Evolutionary conservation across 805 yeast species (phyloP), one percentile per base, ranked within the genome.

Genomic region (Tetrapisispora phaffii): DNA sequence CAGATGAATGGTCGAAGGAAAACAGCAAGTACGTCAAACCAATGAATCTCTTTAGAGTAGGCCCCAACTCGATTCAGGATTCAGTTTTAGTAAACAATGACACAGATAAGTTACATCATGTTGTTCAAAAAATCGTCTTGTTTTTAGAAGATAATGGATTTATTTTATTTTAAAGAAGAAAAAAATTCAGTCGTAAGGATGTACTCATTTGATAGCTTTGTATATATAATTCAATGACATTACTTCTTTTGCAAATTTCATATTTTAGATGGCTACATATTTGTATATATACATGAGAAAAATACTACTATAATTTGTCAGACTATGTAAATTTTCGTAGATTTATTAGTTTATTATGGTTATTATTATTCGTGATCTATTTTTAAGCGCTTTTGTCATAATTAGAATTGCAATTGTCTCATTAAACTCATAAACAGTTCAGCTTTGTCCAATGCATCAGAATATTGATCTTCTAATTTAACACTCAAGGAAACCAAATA

Each of bases 91-190:
- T 80, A 23, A 79, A 75, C 50, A 60, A 76, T 40, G 69, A 73
- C 37, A 73, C 75, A 48, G 74, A 73, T 39, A 74, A 79, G 35
- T 78, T 84, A 45, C 71, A 81, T 46, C 74, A 85, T 38, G 83
- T 85, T 47, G 84, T 87, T 45, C 85, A 79, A 60, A 80, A 81
- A 63, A 76, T 85, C 51, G 81, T 84, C 31, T 68, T 79, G 48
- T 74, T 80, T 61, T 74, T 89, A 55, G 87, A 85, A 66, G 79
- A 81, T 57, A 85, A 88, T 67, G 95, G 94, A 16, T 89, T 83
- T 69, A 85, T 85, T 67, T 68, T 67, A 48, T 75, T 74, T 54
- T 73, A 65, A 55, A n/a, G n/a, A n/a, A n/a, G 4, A n/a, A 7
- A 4, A 37, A 6, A 9, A 15, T 4, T 33, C 21, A 8, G 17